phyloP scores from a whole-genome alignment of 83 land plant species.

The Thuja plicata region DNA sequence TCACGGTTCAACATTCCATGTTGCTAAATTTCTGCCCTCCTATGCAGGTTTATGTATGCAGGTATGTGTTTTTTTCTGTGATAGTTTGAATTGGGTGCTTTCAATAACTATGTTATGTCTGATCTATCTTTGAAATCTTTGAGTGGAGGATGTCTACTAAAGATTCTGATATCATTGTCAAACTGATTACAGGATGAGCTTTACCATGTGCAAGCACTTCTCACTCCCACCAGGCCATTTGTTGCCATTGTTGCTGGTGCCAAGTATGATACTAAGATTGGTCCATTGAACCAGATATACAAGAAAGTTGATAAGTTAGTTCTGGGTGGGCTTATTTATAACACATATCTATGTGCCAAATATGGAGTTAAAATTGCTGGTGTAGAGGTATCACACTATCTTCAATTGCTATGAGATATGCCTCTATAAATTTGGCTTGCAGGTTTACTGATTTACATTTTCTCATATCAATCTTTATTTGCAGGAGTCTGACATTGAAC shows the following conservation, averaged over 20 bases:
- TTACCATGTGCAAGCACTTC: slow-evolving; percentile 34
- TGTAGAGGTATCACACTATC: slow-evolving; percentile 29
- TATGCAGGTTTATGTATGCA: slow-evolving; percentile 61
- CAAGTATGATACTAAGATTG: slow-evolving; percentile 55
- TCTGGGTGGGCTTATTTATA: slow-evolving; percentile 45
- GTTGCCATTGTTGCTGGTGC: slow-evolving; percentile 52
- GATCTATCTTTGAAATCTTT: neutral
- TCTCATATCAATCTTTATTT: neutral
- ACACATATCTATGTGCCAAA: slow-evolving; percentile 48
- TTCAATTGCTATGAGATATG: neutral
- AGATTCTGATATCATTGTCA: neutral
- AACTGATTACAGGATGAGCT: slow-evolving; percentile 34
- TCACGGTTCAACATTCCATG: slow-evolving; percentile 47
- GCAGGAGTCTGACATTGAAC: slow-evolving; percentile 53
- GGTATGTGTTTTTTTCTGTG: slow-evolving; percentile 18
- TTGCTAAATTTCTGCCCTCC: slow-evolving; percentile 47
- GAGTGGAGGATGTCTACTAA: neutral
- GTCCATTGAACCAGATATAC: slow-evolving; percentile 42
- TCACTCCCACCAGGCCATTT: slow-evolving; percentile 36
- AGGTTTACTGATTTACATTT: neutral
- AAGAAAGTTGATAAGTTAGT: slow-evolving; percentile 41
- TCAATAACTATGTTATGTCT: neutral
- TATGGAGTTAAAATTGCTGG: slow-evolving; percentile 47
- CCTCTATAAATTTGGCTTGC: neutral
- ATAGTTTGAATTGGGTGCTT: neutral